A percentile compares a stretch with the other conserved stretches of the same genome.
Evolutionary conservation across 164 flowering plant species (phyloP).

Genomic region (Saururus chinensis): DNA sequence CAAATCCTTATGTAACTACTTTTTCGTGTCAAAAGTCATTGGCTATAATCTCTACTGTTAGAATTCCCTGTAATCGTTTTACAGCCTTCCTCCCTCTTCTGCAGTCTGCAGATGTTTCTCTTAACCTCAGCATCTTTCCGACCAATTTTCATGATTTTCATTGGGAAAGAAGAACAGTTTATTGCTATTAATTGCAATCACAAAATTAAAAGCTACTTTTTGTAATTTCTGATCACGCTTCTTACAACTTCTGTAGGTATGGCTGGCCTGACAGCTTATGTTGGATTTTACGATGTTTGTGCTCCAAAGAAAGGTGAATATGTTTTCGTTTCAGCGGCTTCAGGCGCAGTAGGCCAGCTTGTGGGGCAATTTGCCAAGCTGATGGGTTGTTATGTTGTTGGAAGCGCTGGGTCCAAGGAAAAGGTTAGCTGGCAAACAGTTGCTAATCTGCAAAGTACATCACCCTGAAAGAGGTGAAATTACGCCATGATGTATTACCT

Average conservation of each 20-base stretch:
- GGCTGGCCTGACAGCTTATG: conserved; percentile 24
- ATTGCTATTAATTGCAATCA: background rate
- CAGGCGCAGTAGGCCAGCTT: conserved; percentile 25
- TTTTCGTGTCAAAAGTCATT: no score
- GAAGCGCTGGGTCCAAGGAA: conserved; percentile 47
- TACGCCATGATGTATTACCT: no score
- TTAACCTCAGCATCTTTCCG: no score
- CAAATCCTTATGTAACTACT: no score
- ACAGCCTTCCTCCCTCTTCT: no score
- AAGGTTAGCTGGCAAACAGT: conserved; percentile 20
- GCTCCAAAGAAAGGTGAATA: conserved; percentile 7
- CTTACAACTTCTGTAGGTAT: conserved; percentile 6
- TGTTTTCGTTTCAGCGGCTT: conserved; percentile 18
- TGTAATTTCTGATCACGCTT: background rate
- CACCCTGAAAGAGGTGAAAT: no score
- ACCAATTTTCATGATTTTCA: no score
- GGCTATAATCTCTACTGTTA: no score
- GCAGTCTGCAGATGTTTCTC: no score
- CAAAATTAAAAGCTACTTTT: background rate
- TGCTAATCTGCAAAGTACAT: background rate
- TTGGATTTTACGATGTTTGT: conserved; percentile 6
- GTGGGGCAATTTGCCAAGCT: conserved; percentile 25
- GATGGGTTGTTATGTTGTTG: conserved; percentile 53
- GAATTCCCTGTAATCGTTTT: no score
- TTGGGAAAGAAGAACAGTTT: no score